Base-by-base conservation (phyloP, 306 rosid species). In the Pyrus pyrifolia region DNA sequence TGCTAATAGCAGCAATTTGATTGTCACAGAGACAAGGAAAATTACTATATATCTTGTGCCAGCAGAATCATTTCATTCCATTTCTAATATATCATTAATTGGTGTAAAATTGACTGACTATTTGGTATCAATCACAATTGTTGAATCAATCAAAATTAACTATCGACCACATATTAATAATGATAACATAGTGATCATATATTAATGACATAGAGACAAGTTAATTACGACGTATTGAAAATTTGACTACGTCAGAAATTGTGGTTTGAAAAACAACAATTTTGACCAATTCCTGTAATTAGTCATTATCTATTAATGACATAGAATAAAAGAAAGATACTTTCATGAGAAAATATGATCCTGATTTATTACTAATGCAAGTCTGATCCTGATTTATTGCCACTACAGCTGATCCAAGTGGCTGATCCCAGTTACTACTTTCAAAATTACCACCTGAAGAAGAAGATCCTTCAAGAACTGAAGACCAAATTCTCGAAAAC, bases 401-500 rank as follows among this genome's bases (percentile, higher is more conserved):
- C 68, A 83, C 65, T 29, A 78, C 25, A 5, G 71, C 52, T 33
- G 70, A 67, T 42, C 49, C 77, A 62, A 72, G 3, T 9, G 83
- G 76, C 44, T 25, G 27, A 25, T 57, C 79, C 61, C 78, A 85
- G 7, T 63, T 30, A 63, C 40, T 63, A 63, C 18, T 27, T 11
- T 6, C 66, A 12, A 35, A 35, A 15, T 30, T 11, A 86, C 85
- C 74, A 81, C 51, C 44, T 6, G 82, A 75, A 58, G 82, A 71
- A 81, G 83, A 73, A 82, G 83, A 45, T n/a, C 17, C 68, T 38
- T 87, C 86, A 53, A 84, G 70, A 65, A 80, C 59, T 33, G 77
- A 78, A 77, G 91, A 85, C 89, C 88, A 90, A 13, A 76, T 80
- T 51, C 81, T 70, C 25, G 82, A 80, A 23, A 89, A 80, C 71